Evolutionary conservation across 2,329 filamentous ascomycete genomes (phyloP).

Genomic region (Exophiala alcalophila): DNA sequence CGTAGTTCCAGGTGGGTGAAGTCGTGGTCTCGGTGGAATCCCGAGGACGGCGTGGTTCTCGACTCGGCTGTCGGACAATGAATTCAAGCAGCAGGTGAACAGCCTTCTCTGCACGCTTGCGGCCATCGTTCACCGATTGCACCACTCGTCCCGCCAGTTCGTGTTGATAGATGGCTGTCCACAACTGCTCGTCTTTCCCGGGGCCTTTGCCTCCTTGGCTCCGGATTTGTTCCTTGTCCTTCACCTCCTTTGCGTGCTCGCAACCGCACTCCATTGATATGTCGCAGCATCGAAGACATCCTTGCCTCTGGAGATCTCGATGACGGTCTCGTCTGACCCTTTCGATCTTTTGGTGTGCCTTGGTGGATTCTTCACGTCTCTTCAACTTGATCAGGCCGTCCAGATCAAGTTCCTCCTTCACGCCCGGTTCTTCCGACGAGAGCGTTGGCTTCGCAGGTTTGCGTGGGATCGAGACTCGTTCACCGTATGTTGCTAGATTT

Average conservation of each 20-base stretch:
- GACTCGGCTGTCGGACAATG: background rate
- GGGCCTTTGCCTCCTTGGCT: slow-evolving; percentile 20
- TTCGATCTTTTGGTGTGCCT: slow-evolving; percentile 14
- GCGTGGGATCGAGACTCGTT: slow-evolving; percentile 8
- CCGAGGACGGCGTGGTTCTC: no score
- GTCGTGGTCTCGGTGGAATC: no score
- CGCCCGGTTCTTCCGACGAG: background rate
- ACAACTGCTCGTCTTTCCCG: slow-evolving; percentile 27
- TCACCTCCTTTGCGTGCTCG: slow-evolving; percentile 9
- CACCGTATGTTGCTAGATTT: slow-evolving; percentile 13
- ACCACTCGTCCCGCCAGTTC: slow-evolving; percentile 20
- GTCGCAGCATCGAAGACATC: slow-evolving; percentile 16
- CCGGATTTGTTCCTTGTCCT: slow-evolving; percentile 8
- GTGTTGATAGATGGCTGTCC: slow-evolving; percentile 20
- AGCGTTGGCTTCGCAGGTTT: background rate
- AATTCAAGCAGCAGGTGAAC: slow-evolving; percentile 9
- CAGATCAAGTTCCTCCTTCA: background rate
- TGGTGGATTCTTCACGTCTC: slow-evolving; percentile 2
- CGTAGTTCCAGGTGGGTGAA: background rate
- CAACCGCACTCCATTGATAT: slow-evolving; percentile 11
- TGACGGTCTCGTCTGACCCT: slow-evolving; percentile 20
- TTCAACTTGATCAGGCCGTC: background rate
- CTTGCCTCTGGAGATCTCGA: slow-evolving; percentile 18
- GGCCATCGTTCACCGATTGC: slow-evolving; percentile 19
- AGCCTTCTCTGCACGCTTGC: slow-evolving; percentile 12